Conservation (phyloP, 2,329 filamentous ascomycete species). For the Fusarium euwallaceae region DNA sequence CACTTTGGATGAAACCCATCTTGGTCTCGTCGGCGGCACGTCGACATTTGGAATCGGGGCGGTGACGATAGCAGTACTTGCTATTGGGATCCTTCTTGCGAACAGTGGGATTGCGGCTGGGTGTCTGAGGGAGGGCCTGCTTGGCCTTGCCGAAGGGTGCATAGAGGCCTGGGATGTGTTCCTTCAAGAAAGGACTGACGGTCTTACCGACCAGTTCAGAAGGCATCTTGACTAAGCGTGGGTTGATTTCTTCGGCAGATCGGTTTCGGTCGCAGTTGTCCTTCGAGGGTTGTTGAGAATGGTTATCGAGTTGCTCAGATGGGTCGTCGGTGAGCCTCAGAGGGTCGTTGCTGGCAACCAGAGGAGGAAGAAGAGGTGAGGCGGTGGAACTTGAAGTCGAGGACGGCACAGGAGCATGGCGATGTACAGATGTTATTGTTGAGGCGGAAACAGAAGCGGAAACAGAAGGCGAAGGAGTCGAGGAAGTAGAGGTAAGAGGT, state of each 20-base stretch:
- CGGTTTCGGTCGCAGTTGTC: constrained; percentile 66
- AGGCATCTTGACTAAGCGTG: constrained; percentile 68
- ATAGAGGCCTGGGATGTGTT: constrained; percentile 91
- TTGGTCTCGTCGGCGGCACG: constrained; percentile 93
- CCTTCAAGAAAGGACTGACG: constrained; percentile 88
- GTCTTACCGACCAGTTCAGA: constrained; percentile 80
- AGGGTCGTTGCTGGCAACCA: constrained; percentile 25
- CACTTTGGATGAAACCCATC: constrained; percentile 93
- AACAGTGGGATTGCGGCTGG: constrained; percentile 40
- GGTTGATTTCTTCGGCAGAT: constrained; percentile 63
- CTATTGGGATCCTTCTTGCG: constrained; percentile 76
- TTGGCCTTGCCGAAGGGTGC: constrained; percentile 78
- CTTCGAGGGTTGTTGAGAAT: constrained; percentile 46
- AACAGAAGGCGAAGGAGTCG: constrained; percentile 25
- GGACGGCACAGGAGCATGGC: constrained; percentile 35
- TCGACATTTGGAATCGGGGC: constrained; percentile 93
- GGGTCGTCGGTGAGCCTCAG: constrained; percentile 30
- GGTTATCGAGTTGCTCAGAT: constrained; percentile 24
- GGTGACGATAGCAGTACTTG: constrained; percentile 95
- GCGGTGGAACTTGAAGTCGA: constrained; percentile 23
- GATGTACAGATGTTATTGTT: constrained; percentile 33
- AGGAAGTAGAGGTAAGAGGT: constrained; percentile 29
- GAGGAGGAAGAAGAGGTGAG: constrained; percentile 22
- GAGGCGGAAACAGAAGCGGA: constrained; percentile 16
- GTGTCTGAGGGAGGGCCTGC: constrained; percentile 37